A percentile compares a stretch with the other conserved stretches of the same genome.
These are phyloP conservation scores for Phylloporus rhodoxanthus DNA, from an alignment of 768 basidiomycete species.

Conservation along the genomic window DNA sequence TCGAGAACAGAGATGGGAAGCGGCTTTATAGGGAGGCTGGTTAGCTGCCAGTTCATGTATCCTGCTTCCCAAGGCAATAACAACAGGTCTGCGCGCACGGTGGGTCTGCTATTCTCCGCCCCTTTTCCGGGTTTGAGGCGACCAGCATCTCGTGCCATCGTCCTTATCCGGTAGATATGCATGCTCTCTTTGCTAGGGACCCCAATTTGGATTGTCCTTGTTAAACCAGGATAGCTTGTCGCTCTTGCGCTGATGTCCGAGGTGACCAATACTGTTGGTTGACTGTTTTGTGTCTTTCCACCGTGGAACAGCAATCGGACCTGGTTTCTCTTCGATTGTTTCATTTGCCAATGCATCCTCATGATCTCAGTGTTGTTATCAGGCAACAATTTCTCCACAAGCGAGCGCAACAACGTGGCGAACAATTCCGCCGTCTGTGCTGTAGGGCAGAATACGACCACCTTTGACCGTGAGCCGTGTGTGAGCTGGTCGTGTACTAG, in stretches of 20 bases:
- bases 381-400: constrained; percentile 43
- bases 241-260: constrained; percentile 89
- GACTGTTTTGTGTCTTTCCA: constrained; percentile 22
- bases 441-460: constrained; percentile 79
- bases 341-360: constrained; percentile 78
- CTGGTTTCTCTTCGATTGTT: constrained; percentile 14
- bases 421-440: constrained; percentile 81
- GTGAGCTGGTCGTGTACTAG: constrained; percentile 83
- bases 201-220: constrained; percentile 88
- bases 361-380: constrained; percentile 52
- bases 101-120: background rate
- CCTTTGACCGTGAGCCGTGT: constrained; percentile 62
- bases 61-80: constrained; percentile 73
- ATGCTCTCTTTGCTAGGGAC: constrained; percentile 61
- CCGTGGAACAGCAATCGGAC: constrained; percentile 23
- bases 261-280: constrained; percentile 63
- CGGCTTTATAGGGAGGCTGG: constrained; percentile 63
- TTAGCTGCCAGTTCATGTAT: constrained; percentile 58
- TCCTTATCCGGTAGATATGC: constrained; percentile 82
- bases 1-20: constrained; percentile 31
- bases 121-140: constrained; percentile 18
- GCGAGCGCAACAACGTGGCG: constrained; percentile 51
- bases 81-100: constrained; percentile 65
- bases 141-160: constrained; percentile 68
- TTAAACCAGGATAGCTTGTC: constrained; percentile 84